A percentile compares a stretch with the other conserved stretches of the same genome.
Conservation (phyloP, 306 rosid genomes). For the Astragalus membranaceus region DNA sequence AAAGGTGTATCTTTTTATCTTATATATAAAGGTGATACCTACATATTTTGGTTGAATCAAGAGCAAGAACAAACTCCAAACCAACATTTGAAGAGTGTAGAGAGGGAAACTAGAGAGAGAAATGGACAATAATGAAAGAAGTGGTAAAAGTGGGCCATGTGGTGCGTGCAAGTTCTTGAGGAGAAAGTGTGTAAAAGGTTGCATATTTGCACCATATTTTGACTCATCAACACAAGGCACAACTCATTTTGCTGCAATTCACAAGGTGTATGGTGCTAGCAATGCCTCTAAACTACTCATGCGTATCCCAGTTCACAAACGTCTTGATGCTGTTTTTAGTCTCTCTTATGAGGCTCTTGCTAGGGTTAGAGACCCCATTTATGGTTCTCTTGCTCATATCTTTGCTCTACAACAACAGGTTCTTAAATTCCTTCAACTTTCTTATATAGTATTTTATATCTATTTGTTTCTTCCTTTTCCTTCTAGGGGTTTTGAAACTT, state of each 20-base stretch:
- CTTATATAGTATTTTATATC: too few species aligned
- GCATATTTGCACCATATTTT: conserved; percentile 87
- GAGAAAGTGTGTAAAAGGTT: conserved; percentile 72
- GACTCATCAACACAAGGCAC: conserved; percentile 83
- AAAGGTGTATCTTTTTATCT: too few species aligned
- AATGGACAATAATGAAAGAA: too few species aligned
- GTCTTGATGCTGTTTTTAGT: conserved; percentile 73
- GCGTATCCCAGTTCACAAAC: conserved; percentile 49
- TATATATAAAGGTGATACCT: too few species aligned
- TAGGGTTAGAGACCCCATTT: conserved; percentile 81
- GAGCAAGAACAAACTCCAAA: too few species aligned
- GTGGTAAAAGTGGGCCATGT: conserved; percentile 59
- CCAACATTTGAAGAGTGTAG: too few species aligned
- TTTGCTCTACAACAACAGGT: conserved; percentile 93
- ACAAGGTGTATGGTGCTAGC: conserved; percentile 95
- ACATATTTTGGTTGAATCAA: too few species aligned
- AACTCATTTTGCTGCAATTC: conserved; percentile 84
- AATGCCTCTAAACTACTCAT: conserved; percentile 82
- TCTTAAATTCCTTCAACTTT: too few species aligned
- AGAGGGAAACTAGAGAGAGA: too few species aligned
- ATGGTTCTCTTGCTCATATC: conserved; percentile 78
- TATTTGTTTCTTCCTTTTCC: too few species aligned
- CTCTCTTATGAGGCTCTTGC: conserved; percentile 82
- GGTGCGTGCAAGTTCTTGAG: conserved; percentile 93
- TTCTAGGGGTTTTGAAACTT: too few species aligned